Evolutionary conservation across 148 eudicot genomes (phyloP), one percentile per base, ranked within the genome.

Genomic region (Chenopodium quinoa): DNA sequence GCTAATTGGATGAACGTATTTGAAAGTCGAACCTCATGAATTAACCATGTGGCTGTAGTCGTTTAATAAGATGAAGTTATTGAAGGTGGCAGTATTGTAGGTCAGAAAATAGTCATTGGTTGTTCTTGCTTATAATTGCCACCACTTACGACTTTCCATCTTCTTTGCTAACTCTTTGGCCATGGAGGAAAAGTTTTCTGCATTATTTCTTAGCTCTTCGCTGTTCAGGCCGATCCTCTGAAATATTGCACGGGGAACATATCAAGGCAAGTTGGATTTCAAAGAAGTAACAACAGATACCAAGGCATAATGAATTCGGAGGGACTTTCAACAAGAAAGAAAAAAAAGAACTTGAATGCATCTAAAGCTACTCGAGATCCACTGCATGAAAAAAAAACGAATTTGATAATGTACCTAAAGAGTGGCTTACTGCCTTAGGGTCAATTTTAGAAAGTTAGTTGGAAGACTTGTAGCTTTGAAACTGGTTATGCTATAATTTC

Each of bases 91-190:
- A 46, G 31, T 34, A 62, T 75, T 16, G 47, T 27, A 58, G 16
- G 54, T 16, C 80, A 66, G 32, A 67, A 16, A 16, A 12, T 37
- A 77, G 20, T 54, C 31, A 22, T 11, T 22, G 37, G 9, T 20
- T 47, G 60, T 66, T 14, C 71, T 73, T 9, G 25, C 54, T n/a
- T 79, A 94, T 77, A 91, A 56, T 47, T 93, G 84, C 99, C 99
- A 96, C 97, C 98, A 93, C 82, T 92, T 96, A 9, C 98, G 95
- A 80, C 89, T 90, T 81, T 96, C 95, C 95, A 92, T 92, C 83
- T 73, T 64, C 88, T 89, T 92, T 70, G 88, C 99, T 72, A 96
- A 92, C 87, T 96, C 92, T 67, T 84, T 81, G 16, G 99, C 99
- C 91, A 96, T 25, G 17, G 89, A 84, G 52, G 99, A 89, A 80